Evolutionary conservation across 176 grass and related monocot species (phyloP).

Genomic region (Poa pratensis): DNA sequence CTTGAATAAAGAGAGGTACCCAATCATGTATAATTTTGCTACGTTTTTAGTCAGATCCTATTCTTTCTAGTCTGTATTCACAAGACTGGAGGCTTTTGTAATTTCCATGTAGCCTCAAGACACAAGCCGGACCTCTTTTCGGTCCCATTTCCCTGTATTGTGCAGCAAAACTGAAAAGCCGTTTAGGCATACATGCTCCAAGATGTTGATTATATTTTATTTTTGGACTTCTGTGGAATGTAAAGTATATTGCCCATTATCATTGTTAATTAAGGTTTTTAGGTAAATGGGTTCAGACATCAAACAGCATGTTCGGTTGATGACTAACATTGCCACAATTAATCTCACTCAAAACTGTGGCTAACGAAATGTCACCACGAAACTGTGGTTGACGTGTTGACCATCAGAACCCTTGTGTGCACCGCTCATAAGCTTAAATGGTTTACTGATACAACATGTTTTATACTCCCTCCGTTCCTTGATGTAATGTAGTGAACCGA

Average conservation of each 20-base stretch:
- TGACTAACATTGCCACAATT: background rate
- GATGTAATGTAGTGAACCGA: no score
- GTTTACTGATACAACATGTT: background rate
- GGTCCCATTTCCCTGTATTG: constrained; percentile 14
- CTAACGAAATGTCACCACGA: background rate
- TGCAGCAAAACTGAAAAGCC: constrained; percentile 22
- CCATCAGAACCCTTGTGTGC: background rate
- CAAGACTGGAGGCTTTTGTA: constrained; percentile 32
- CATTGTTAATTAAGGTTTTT: background rate
- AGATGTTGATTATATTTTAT: background rate
- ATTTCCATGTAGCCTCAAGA: constrained; percentile 14
- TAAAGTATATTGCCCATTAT: background rate
- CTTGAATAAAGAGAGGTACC: constrained; percentile 46
- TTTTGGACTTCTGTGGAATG: background rate
- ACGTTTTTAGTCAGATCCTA: background rate
- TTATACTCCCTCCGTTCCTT: no score
- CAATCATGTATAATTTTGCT: constrained; percentile 30
- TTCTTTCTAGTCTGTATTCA: constrained; percentile 25
- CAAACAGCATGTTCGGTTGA: background rate
- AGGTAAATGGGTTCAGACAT: background rate
- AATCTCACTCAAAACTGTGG: background rate
- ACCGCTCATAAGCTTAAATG: background rate
- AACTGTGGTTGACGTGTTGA: background rate
- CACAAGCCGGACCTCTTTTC: background rate
- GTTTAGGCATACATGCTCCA: background rate